These are phyloP conservation scores for Mycosarcoma mackinlayi DNA, from an alignment of 1,284 basidiomycete species.

Conservation along the genomic window DNA sequence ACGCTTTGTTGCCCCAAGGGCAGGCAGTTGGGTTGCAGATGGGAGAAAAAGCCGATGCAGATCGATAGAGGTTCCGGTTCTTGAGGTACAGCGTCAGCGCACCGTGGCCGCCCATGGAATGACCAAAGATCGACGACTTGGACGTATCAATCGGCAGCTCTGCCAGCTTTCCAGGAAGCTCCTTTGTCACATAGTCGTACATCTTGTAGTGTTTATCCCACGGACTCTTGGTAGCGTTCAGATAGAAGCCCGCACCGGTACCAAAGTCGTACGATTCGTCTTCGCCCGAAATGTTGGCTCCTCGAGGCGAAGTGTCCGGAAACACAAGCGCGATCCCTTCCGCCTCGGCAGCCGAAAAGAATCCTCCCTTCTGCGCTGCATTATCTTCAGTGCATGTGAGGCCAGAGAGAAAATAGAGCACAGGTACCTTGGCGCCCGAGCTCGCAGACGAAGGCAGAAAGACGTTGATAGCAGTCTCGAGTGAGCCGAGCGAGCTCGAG, in stretches of 20 bases:
- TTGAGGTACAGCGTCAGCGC: conserved; percentile 90
- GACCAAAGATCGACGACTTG: conserved; percentile 58
- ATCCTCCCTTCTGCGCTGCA: conserved; percentile 71
- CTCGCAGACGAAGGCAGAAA: conserved; percentile 80
- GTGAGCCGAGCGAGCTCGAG: conserved; percentile 80
- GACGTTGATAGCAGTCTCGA: conserved; percentile 86
- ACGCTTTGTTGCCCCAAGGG: conserved; percentile 93
- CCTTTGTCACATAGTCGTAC: conserved; percentile 59
- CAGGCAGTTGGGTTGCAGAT: conserved; percentile 87
- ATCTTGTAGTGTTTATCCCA: conserved; percentile 63
- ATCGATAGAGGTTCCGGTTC: conserved; percentile 77
- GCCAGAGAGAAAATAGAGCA: conserved; percentile 88
- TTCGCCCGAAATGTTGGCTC: conserved; percentile 83
- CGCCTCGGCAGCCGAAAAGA: conserved; percentile 58
- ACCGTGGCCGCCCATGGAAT: conserved; percentile 93
- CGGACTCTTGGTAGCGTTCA: conserved; percentile 64
- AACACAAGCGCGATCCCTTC: conserved; percentile 86
- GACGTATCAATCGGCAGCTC: conserved; percentile 54
- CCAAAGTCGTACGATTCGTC: conserved; percentile 82
- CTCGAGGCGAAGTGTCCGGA: conserved; percentile 94
- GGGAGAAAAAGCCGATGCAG: conserved; percentile 92
- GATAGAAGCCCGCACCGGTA: conserved; percentile 65
- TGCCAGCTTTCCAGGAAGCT: conserved; percentile 52
- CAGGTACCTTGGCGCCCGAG: conserved; percentile 74
- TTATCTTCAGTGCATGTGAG: conserved; percentile 97